Conservation (phyloP, 768 basidiomycete species). For the Polyporus arcularius region DNA sequence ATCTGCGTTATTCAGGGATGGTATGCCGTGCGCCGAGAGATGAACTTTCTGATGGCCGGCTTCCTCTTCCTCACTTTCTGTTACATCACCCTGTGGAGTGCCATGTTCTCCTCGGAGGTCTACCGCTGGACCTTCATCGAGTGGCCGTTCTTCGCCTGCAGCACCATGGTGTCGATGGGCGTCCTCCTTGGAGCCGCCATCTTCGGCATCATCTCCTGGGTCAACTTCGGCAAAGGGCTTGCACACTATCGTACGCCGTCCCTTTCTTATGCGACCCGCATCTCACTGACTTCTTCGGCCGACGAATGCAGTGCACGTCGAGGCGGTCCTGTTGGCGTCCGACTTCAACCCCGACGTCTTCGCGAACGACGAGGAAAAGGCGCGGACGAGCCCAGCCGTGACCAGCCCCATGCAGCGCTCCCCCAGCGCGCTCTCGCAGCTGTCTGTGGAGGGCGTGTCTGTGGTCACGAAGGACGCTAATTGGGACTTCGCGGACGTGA, state of each 20-base stretch:
- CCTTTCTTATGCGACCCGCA: background rate
- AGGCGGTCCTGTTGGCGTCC: slow-evolving; percentile 24
- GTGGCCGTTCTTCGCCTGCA: slow-evolving; percentile 55
- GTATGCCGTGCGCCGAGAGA: slow-evolving; percentile 52
- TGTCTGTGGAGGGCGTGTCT: slow-evolving; percentile 6
- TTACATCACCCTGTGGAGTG: slow-evolving; percentile 30
- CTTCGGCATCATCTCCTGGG: slow-evolving; percentile 49
- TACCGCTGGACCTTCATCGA: slow-evolving; percentile 32
- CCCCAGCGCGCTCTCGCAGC: slow-evolving; percentile 14
- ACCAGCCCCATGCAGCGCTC: slow-evolving; percentile 4
- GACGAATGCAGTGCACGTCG: slow-evolving; percentile 16
- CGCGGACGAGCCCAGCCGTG: background rate
- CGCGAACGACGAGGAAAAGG: slow-evolving; percentile 18
- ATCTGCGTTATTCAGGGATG: slow-evolving; percentile 43
- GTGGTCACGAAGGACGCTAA: slow-evolving; percentile 23
- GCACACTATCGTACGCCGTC: slow-evolving; percentile 53
- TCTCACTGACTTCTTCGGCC: background rate
- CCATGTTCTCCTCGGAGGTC: slow-evolving; percentile 31
- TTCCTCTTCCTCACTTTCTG: slow-evolving; percentile 46
- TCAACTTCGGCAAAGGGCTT: slow-evolving; percentile 57
- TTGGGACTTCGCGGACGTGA: slow-evolving; percentile 23
- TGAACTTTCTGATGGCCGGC: slow-evolving; percentile 38
- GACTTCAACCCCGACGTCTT: slow-evolving; percentile 32
- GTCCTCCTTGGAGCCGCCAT: slow-evolving; percentile 38
- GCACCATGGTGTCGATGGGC: slow-evolving; percentile 43